Evolutionary conservation across 176 grass and related monocot species (phyloP).

Genomic region (Carex cristatella): DNA sequence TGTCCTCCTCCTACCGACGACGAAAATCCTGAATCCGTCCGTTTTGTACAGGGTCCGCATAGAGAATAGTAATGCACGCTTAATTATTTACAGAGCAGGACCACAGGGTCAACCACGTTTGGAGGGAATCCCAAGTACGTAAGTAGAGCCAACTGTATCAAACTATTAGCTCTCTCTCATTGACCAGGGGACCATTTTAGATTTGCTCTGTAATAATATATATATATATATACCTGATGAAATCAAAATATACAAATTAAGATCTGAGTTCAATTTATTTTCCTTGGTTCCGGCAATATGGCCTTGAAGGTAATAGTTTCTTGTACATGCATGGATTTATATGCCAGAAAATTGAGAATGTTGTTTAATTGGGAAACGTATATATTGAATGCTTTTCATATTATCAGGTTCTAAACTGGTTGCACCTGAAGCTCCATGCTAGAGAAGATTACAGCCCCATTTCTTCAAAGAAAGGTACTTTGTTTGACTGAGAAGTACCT

Average conservation of each 20-base stretch:
- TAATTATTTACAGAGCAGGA: neutral
- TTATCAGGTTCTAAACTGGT: slow-evolving; percentile 66
- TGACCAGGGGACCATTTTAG: slow-evolving; percentile 65
- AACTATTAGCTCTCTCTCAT: slow-evolving; percentile 30
- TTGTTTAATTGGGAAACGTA: neutral
- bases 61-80: neutral
- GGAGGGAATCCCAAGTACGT: neutral
- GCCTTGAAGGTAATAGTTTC: slow-evolving; percentile 54
- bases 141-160: neutral
- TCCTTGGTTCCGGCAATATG: slow-evolving; percentile 49
- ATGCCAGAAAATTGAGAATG: slow-evolving; percentile 19
- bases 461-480: slow-evolving; percentile 38
- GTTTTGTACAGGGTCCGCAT: too few species aligned
- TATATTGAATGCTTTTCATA: slow-evolving; percentile 20
- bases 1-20: too few species aligned
- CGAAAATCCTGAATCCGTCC: too few species aligned
- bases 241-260: slow-evolving; percentile 33
- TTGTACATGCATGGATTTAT: neutral
- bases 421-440: slow-evolving; percentile 61
- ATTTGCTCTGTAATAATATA: slow-evolving; percentile 40
- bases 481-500: neutral
- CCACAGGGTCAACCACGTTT: neutral
- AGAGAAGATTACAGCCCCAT: slow-evolving; percentile 53
- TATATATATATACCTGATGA: slow-evolving; percentile 24
- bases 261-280: slow-evolving; percentile 33